Conservation (phyloP, 192 early-diverging fungal species). For the Linnemannia hyalina region DNA sequence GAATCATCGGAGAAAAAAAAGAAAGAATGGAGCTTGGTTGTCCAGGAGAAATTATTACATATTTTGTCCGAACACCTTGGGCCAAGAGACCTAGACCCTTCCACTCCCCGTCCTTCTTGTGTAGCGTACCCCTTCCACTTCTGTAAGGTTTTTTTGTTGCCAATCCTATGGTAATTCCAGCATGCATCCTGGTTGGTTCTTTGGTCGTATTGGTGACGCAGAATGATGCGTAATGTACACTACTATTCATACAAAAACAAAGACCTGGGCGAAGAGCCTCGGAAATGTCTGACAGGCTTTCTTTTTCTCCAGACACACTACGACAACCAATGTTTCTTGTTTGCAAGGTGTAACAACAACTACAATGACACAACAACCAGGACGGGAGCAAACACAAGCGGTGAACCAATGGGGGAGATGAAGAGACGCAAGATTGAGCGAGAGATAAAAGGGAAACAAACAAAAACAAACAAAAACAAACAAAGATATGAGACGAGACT, state of each 20-base stretch:
- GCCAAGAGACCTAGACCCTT: too few relatives aligned
- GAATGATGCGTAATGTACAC: too few relatives aligned
- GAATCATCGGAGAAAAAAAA: background rate
- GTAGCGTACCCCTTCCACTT: too few relatives aligned
- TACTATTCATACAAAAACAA: too few relatives aligned
- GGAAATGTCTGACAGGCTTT: background rate
- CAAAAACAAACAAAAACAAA: background rate
- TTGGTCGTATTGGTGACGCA: background rate
- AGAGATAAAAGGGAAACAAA: conserved; percentile 5
- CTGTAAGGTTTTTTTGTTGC: background rate
- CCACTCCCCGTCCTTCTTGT: too few relatives aligned
- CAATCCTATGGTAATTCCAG: background rate
- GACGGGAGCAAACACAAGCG: background rate
- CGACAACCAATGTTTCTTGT: background rate
- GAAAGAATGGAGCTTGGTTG: background rate
- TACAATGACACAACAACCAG: background rate
- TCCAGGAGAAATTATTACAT: background rate
- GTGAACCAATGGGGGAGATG: background rate
- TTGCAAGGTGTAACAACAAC: background rate
- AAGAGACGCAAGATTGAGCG: background rate
- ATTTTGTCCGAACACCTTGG: background rate
- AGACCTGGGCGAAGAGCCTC: background rate
- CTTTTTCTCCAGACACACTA: background rate
- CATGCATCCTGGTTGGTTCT: background rate
- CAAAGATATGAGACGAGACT: background rate